Base-by-base conservation (phyloP, 1,284 basidiomycete species). In the Ustilago nuda region DNA sequence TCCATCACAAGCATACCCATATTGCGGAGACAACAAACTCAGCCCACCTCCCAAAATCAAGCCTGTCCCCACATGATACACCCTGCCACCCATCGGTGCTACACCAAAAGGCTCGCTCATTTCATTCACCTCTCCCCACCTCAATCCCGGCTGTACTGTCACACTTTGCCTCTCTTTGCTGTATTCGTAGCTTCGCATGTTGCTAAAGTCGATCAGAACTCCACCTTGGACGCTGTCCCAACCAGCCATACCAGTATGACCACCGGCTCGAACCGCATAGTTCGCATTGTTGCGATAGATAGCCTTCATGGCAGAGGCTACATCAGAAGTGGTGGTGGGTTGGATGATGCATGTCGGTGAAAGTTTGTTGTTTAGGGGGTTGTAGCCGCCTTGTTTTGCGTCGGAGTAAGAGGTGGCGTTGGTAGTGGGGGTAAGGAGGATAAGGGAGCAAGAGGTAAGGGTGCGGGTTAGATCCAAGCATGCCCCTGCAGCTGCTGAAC, bases 181-280 rank as follows among this genome's bases (percentile, higher is more conserved):
- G 64, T 56, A 79, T 3, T 8, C 12, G 35, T 78, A 79, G 11
- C 4, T 23, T 13, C 48, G 74, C 62, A 81, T 61, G 8, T 39
- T 23, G 17, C 50, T 52, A 5, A 81, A 54, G 36, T 79, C 73
- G 33, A 81, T 61, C 27, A 81, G 50, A 0, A 81, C 57, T 17
- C 79, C 79, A 0, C 43, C 36, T 1, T 59, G 7, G 35, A 63
- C 61, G 45, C 56, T 61, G 56, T 79, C 70, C 66, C 72, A 79
- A 4, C 63, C 69, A 8, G 53, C 48, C 66, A 80, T 81, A 17
- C 72, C 65, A 7, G 79, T 66, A 43, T 81, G 79, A 3, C 79
- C 79, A 8, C 73, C 78, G 0, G 78, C 57, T 15, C 79, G 76
- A 12, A 81, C 66, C 15, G 78, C 78, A 52, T 80, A 79, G 23